Conservation (phyloP, 2,329 filamentous ascomycete species). For the Ophiostoma tasmaniense region DNA sequence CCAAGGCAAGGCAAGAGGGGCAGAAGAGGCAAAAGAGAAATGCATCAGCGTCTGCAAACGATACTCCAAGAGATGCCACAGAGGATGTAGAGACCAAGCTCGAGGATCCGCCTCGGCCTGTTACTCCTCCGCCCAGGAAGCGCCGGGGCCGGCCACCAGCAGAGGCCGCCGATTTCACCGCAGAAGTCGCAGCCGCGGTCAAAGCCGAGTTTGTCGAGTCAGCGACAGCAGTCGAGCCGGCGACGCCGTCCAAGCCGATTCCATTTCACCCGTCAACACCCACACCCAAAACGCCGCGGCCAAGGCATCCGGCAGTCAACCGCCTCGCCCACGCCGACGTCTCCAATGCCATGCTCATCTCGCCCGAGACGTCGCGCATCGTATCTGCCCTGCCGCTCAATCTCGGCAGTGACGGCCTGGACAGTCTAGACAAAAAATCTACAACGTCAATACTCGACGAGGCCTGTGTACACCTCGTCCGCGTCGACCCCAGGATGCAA, state of each 20-base stretch:
- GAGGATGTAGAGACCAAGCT: not conserved
- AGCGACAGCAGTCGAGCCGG: slow-evolving; percentile 26
- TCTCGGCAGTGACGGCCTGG: slow-evolving; percentile 19
- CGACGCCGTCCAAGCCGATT: slow-evolving; percentile 30
- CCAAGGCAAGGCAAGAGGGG: not conserved
- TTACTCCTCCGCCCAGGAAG: slow-evolving; percentile 25
- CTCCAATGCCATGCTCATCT: slow-evolving; percentile 64
- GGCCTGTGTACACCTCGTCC: slow-evolving; percentile 65
- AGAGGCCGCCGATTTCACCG: no score
- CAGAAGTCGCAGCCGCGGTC: not conserved
- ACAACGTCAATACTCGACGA: slow-evolving; percentile 53
- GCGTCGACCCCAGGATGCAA: slow-evolving; percentile 62
- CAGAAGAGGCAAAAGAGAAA: not conserved
- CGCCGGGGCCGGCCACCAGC: slow-evolving; percentile 18
- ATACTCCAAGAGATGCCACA: no score
- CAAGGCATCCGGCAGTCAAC: slow-evolving; percentile 35
- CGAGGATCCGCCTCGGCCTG: not conserved
- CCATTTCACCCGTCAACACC: slow-evolving; percentile 20
- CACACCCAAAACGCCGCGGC: slow-evolving; percentile 31
- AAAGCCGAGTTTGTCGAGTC: not conserved
- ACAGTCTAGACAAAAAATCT: slow-evolving; percentile 28
- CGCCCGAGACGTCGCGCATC: slow-evolving; percentile 58
- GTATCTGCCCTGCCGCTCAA: slow-evolving; percentile 35
- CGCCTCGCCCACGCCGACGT: slow-evolving; percentile 54
- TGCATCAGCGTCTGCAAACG: not conserved